Evolutionary conservation across 495 filamentous ascomycete genomes (phyloP).

Genomic region (Extremus antarcticus): DNA sequence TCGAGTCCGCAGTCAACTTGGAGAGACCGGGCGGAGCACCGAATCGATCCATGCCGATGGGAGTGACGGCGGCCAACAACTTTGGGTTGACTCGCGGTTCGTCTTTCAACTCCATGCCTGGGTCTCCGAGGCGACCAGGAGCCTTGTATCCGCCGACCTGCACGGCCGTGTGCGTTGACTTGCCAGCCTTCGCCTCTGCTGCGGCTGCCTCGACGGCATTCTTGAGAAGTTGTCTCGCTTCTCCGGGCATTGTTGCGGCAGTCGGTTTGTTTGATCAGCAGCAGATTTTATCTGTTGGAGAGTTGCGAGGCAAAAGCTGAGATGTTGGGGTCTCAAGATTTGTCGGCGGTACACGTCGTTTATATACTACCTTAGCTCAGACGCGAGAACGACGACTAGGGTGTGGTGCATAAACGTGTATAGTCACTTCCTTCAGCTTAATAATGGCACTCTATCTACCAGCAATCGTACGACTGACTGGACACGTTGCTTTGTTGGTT

Average conservation of each 20-base stretch:
- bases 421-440: no score
- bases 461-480: no score
- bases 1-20: neutral
- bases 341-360: no score
- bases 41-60: slow-evolving; percentile 2
- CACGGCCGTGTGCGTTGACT: neutral
- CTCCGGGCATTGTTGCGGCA: neutral
- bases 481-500: no score
- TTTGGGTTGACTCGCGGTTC: slow-evolving; percentile 7
- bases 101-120: neutral
- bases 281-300: no score
- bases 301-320: neutral
- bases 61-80: neutral
- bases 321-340: no score
- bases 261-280: neutral
- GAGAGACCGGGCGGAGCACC: neutral
- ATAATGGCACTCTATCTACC: no score
- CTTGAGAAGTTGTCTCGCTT: neutral
- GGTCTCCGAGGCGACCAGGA: slow-evolving; percentile 8
- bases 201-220: neutral
- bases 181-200: neutral
- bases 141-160: neutral
- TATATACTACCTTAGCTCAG: no score
- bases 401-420: no score
- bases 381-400: no score